Evolutionary conservation across 441 rosid species (phyloP).

Genomic region (Mallotus japonicus): DNA sequence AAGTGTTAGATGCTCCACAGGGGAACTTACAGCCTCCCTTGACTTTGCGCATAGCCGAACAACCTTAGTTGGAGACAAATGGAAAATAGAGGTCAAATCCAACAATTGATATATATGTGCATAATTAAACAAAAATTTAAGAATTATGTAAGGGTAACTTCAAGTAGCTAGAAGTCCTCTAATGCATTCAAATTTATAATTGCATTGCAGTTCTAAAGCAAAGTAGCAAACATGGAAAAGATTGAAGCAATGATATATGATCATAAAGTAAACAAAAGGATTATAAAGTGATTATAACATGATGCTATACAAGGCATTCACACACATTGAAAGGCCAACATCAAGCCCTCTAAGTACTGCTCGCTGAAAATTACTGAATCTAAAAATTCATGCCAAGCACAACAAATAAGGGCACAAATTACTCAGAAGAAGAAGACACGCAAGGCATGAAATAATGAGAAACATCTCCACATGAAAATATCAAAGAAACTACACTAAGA

Average conservation of each 20-base stretch:
- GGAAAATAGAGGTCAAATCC: conserved; percentile 9
- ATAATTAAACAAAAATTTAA: not conserved
- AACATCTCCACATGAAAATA: not conserved
- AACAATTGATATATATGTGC: not conserved
- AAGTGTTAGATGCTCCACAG: conserved; percentile 98
- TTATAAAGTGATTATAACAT: too few relatives aligned
- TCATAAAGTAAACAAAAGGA: not conserved
- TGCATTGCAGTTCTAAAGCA: not conserved
- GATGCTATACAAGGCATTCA: not conserved
- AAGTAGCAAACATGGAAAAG: not conserved
- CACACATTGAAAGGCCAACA: not conserved
- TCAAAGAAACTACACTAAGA: not conserved
- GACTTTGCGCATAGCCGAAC: conserved; percentile 99
- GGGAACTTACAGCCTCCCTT: conserved; percentile 99
- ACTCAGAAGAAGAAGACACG: not conserved
- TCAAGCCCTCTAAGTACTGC: not conserved
- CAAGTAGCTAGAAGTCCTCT: not conserved
- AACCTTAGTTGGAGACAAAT: conserved; percentile 48
- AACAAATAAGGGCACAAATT: too few relatives aligned
- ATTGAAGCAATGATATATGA: not conserved
- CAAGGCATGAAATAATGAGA: not conserved
- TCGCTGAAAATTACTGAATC: not conserved
- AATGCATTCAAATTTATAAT: not conserved
- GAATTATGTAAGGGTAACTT: not conserved
- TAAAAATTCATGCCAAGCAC: not conserved